Percentiles rank a stretch among this genome's conserved stretches.
Conservation (phyloP, 305 asterid species). For the Solanum chacoense region DNA sequence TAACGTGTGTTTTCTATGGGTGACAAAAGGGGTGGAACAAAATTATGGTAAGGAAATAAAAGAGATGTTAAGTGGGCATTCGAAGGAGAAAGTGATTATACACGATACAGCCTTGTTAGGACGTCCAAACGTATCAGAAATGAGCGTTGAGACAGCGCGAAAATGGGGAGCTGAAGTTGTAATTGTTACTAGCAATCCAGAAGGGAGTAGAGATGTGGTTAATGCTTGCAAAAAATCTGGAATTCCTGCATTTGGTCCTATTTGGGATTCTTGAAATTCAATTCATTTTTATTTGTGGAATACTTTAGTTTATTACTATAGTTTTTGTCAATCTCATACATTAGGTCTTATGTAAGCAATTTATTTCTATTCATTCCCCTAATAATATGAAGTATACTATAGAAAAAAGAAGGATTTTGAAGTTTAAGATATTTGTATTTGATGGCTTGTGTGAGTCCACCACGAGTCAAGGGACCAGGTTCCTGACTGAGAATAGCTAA, state of each 20-base stretch:
- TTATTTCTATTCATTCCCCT: not conserved
- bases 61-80: conserved; percentile 44
- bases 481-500: too few relatives aligned
- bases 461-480: not conserved
- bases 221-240: conserved; percentile 47
- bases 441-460: not conserved
- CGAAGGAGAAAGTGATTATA: conserved; percentile 35
- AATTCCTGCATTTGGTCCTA: conserved; percentile 63
- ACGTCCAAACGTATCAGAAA: conserved; percentile 44
- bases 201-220: conserved; percentile 62
- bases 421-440: too few relatives aligned
- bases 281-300: not conserved
- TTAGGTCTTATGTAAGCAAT: not conserved
- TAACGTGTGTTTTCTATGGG: conserved; percentile 49
- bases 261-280: conserved; percentile 46
- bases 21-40: conserved; percentile 54
- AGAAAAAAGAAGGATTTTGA: not conserved
- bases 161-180: conserved; percentile 55
- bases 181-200: conserved; percentile 63
- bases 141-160: conserved; percentile 49
- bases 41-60: conserved; percentile 47
- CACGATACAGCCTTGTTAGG: conserved; percentile 59
- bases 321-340: not conserved
- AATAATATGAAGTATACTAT: not conserved
- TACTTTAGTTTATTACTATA: not conserved